Evolutionary conservation across 192 early-diverging fungal species (phyloP).

Genomic region (Backusella tarrabulga): DNA sequence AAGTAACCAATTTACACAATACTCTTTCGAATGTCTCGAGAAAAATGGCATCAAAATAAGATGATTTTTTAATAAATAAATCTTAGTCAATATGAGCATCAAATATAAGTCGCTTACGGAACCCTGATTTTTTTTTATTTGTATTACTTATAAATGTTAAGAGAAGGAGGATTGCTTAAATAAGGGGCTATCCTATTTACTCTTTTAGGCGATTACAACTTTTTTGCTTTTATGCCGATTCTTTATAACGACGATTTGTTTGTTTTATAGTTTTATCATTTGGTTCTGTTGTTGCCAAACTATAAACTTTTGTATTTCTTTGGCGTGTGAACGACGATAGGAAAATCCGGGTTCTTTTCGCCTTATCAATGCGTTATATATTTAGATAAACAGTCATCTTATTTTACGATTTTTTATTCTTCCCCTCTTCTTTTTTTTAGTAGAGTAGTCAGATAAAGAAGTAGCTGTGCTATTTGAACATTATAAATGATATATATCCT

Average conservation of each 20-base stretch:
- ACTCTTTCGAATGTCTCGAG: conserved; percentile 2
- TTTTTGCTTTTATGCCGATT: neutral
- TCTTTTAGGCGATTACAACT: neutral
- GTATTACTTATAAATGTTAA: neutral
- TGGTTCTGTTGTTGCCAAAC: neutral
- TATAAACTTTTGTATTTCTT: neutral
- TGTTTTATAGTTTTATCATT: no score
- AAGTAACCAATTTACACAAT: conserved; percentile 20
- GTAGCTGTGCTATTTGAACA: neutral
- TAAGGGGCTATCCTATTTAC: neutral
- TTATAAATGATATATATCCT: neutral
- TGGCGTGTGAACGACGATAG: neutral
- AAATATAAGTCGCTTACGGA: neutral
- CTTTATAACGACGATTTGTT: no score
- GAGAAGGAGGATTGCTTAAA: neutral
- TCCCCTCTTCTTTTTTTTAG: neutral
- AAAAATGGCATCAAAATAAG: neutral
- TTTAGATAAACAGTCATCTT: neutral
- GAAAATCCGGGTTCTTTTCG: neutral
- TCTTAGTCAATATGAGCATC: neutral
- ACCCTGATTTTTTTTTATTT: neutral
- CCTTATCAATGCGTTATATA: neutral
- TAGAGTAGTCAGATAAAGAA: neutral
- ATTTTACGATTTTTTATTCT: neutral
- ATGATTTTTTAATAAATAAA: neutral